Base-by-base conservation (phyloP, 202 grass and related monocot species). In the Musa balbisiana region DNA sequence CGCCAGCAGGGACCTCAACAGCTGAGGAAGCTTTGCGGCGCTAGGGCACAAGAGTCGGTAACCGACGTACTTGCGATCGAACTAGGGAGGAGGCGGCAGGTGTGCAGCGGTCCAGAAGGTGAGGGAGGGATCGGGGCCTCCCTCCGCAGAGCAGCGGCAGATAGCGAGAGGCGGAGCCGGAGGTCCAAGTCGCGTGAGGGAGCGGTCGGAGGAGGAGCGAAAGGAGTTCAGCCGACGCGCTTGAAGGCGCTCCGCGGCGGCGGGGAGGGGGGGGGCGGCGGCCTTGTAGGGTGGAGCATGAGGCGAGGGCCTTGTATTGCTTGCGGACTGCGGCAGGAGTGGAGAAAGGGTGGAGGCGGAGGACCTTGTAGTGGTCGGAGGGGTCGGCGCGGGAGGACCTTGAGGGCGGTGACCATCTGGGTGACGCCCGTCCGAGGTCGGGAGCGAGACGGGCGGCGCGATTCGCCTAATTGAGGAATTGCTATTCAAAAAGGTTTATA, bases 101-200 rank as follows among this genome's bases (percentile, higher is more conserved):
- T 84, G 84, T 79, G 79, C 90, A 97, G 93, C 86, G 21, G 93
- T 97, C 93, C 90, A 93, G 85, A 97, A 93, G 21, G 90, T 97
- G 23, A 53, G 0, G n/a, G 52, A 1, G 55, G 19, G 11, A 54
- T 4, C 24, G 52, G n/a, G 23, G 33, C 43, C 20, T 19, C 51
- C 75, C 70, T 49, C 80, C 49, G 68, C 77, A 0, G 19, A 9
- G 59, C 64, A 51, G 14, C 14, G 52, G 62, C 52, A 19, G 72
- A 69, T 25, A 71, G 51, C 5, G 58, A 8, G 67, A 51, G 79
- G 55, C 68, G 78, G 43, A 80, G 68, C 12, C 68, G 68, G 55
- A 72, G 67, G 68, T 80, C 78, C 54, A 72, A 59, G 29, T 63
- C 67, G 43, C 55, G 78, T 72, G 68, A 71, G 68, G 68, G 55